phyloP scores from a whole-genome alignment of 2,329 filamentous ascomycete species.

The Dendryphion nanum region DNA sequence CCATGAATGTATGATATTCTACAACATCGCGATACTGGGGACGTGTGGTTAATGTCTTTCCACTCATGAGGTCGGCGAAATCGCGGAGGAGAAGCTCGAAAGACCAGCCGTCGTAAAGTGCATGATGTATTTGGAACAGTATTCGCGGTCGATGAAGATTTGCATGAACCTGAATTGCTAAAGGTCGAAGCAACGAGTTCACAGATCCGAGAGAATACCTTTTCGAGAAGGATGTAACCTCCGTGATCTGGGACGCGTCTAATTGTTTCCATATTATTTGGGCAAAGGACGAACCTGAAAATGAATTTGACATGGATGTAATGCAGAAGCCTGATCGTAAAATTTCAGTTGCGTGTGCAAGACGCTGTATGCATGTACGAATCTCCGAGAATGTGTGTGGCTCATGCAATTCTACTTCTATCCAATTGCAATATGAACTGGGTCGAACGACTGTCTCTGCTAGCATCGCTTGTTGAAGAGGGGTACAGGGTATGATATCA shows the following conservation, averaged over 20 bases:
- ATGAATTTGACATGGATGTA: constrained; percentile 36
- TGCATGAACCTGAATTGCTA: constrained; percentile 58
- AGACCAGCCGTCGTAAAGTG: constrained; percentile 92
- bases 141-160: constrained; percentile 10
- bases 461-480: constrained; percentile 78
- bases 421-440: constrained; percentile 73
- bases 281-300: constrained; percentile 50
- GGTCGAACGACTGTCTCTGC: constrained; percentile 64
- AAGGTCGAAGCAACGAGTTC: constrained; percentile 55
- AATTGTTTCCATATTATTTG: constrained; percentile 64
- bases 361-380: constrained; percentile 21
- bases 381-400: constrained; percentile 40
- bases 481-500: constrained; percentile 61
- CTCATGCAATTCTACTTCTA: constrained; percentile 60
- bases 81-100: constrained; percentile 72
- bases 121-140: constrained; percentile 70
- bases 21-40: constrained; percentile 64
- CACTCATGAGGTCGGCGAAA: constrained; percentile 53
- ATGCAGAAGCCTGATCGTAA: constrained; percentile 71
- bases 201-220: constrained; percentile 36
- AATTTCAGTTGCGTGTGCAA: constrained; percentile 56
- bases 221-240: constrained; percentile 42
- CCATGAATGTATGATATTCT: constrained; percentile 43
- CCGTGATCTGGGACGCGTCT: constrained; percentile 44
- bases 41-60: constrained; percentile 35